A percentile compares a stretch with the other conserved stretches of the same genome.
Evolutionary conservation across 805 yeast species (phyloP).

Genomic region (Candida pini): DNA sequence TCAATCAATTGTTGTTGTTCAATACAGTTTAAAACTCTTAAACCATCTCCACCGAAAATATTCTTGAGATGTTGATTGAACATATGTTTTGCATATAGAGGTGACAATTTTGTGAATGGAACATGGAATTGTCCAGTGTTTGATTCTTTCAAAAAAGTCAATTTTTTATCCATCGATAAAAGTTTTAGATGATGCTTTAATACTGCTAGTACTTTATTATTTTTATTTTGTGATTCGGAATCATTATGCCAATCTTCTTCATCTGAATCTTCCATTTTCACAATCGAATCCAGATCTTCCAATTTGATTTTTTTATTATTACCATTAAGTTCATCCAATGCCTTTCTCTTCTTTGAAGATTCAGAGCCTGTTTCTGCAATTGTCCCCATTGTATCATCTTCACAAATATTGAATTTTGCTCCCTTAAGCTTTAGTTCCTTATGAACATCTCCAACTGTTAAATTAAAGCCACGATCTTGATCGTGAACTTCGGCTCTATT

Average conservation of each 20-base stretch:
- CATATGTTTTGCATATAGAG: conserved; percentile 40
- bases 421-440: conserved; percentile 25
- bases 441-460: conserved; percentile 39
- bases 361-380: conserved; percentile 32
- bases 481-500: conserved; percentile 29
- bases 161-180: conserved; percentile 41
- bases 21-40: conserved; percentile 73
- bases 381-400: conserved; percentile 30
- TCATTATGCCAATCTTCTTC: conserved; percentile 25
- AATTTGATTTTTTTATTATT: conserved; percentile 22
- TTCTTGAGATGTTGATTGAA: conserved; percentile 55
- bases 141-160: conserved; percentile 58
- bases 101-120: conserved; percentile 51
- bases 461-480: conserved; percentile 29
- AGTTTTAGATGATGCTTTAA: conserved; percentile 59
- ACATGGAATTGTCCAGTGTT: conserved; percentile 54
- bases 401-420: conserved; percentile 30
- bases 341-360: conserved; percentile 11
- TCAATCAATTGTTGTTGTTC: conserved; percentile 67
- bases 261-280: conserved; percentile 16
- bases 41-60: conserved; percentile 59
- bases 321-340: conserved; percentile 5
- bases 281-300: conserved; percentile 26
- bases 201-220: conserved; percentile 18
- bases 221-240: conserved; percentile 8